Conservation (phyloP, 768 basidiomycete genomes). For the Tulasnella sp. region DNA sequence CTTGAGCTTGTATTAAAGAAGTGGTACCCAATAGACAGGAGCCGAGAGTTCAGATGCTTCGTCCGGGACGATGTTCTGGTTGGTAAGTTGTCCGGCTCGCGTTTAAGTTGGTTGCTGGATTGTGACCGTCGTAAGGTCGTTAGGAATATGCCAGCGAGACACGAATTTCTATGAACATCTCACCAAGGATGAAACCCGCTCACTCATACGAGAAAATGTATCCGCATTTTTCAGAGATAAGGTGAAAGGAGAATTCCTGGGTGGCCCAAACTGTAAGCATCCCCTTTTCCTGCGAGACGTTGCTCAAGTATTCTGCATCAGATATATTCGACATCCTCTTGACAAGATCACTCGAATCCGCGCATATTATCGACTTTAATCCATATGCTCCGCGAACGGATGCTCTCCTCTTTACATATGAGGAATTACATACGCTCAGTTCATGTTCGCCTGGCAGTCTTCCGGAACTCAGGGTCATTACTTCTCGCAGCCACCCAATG, state of each 20-base stretch:
- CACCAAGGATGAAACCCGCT: conserved; percentile 56
- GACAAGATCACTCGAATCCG: conserved; percentile 70
- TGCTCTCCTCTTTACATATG: conserved; percentile 77
- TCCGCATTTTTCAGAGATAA: conserved; percentile 63
- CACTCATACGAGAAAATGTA: conserved; percentile 53
- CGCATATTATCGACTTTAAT: conserved; percentile 87
- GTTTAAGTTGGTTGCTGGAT: not conserved
- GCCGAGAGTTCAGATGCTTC: conserved; percentile 88
- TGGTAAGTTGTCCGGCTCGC: conserved; percentile 47
- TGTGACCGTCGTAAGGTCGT: not conserved
- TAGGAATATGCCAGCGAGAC: conserved; percentile 86
- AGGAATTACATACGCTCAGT: conserved; percentile 55
- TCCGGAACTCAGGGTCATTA: conserved; percentile 59
- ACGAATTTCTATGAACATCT: conserved; percentile 84
- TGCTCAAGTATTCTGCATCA: not conserved
- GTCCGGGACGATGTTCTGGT: conserved; percentile 67
- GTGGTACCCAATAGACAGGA: conserved; percentile 81
- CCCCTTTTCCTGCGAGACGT: not conserved
- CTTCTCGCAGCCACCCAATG: conserved; percentile 68
- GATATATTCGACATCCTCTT: conserved; percentile 85
- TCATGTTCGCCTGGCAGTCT: conserved; percentile 27
- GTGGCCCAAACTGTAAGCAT: conserved; percentile 60
- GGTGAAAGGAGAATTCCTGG: conserved; percentile 58
- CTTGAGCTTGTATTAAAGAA: conserved; percentile 82
- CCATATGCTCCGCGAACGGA: conserved; percentile 86